Conservation (phyloP, 2,329 filamentous ascomycete genomes). For the Talaromyces funiculosus region DNA sequence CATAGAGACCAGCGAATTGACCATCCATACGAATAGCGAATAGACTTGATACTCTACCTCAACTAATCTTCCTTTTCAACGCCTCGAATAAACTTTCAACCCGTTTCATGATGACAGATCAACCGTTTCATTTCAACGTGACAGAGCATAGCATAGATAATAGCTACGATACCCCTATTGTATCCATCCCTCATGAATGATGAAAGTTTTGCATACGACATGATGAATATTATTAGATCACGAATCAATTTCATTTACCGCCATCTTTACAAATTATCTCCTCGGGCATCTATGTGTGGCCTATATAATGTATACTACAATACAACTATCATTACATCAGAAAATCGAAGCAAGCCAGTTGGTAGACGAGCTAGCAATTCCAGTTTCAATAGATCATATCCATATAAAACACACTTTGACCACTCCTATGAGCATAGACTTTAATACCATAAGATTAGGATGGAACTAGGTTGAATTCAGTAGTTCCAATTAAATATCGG, state of each 20-base stretch:
- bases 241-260: background rate
- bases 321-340: too few species aligned
- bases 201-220: background rate
- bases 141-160: background rate
- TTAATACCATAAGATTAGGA: too few species aligned
- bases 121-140: background rate
- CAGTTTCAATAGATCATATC: too few species aligned
- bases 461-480: too few species aligned
- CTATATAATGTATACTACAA: background rate
- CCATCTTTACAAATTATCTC: background rate
- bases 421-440: too few species aligned
- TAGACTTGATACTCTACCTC: background rate
- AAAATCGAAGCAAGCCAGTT: too few species aligned
- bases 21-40: conserved; percentile 18
- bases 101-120: background rate
- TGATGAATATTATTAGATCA: background rate
- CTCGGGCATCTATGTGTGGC: background rate
- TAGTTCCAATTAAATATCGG: background rate
- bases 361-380: too few species aligned
- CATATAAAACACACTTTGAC: too few species aligned
- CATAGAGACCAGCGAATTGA: conserved; percentile 17
- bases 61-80: background rate
- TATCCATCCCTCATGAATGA: background rate
- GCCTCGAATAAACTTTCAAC: too few species aligned
- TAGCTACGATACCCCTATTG: background rate